Evolutionary conservation across 2,329 filamentous ascomycete genomes (phyloP).

Genomic region (Diplodia corticola): DNA sequence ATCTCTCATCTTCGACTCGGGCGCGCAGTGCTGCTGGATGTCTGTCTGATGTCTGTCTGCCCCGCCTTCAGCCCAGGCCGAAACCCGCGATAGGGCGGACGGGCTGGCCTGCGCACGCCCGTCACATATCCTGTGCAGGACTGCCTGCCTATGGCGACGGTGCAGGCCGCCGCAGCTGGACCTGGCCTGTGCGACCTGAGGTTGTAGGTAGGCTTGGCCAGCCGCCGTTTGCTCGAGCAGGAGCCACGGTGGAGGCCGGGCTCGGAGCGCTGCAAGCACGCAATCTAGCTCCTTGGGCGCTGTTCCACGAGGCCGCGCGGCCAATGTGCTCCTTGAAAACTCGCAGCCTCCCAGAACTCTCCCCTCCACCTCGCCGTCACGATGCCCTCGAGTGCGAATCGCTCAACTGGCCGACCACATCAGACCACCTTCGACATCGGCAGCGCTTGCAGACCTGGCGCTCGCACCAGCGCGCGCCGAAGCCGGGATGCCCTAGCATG

Average conservation of each 20-base stretch:
- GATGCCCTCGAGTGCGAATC: neutral
- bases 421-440: neutral
- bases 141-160: neutral
- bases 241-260: neutral
- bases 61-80: neutral
- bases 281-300: neutral
- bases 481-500: neutral
- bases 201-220: neutral
- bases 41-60: too few relatives aligned
- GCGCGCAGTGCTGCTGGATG: neutral
- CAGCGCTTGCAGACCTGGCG: neutral
- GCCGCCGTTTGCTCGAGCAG: neutral
- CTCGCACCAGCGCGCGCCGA: neutral
- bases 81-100: neutral
- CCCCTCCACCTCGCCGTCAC: neutral
- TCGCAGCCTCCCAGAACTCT: neutral
- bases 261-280: neutral
- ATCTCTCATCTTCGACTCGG: neutral
- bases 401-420: neutral
- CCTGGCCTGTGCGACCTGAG: neutral
- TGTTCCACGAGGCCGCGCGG: constrained; percentile 4
- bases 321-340: neutral
- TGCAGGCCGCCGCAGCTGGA: neutral
- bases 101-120: neutral
- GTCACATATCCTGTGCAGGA: neutral